Evolutionary conservation across 164 flowering plant species (phyloP).

Genomic region (Houttuynia cordata): DNA sequence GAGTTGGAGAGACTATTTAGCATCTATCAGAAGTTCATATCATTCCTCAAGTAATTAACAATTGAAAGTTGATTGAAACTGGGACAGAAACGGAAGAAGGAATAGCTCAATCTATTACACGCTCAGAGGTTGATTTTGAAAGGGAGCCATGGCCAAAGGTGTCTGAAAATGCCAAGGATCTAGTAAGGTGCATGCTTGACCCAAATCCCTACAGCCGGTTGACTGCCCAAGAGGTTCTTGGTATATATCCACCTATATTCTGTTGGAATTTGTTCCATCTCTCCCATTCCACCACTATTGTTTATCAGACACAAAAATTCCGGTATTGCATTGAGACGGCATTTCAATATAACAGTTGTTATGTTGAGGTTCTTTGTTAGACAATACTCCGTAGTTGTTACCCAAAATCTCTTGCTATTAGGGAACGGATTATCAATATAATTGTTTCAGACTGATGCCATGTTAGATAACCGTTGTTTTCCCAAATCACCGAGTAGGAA

Average conservation of each 20-base stretch:
- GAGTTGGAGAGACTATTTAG: background rate
- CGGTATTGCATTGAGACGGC: no score
- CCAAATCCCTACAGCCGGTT: conserved; percentile 56
- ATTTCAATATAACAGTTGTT: no score
- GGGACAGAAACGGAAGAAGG: conserved; percentile 76
- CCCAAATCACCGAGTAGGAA: no score
- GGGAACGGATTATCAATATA: no score
- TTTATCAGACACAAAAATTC: no score
- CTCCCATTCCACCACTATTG: background rate
- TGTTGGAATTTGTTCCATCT: background rate
- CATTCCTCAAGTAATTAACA: background rate
- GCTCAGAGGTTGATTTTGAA: conserved; percentile 36
- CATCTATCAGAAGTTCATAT: background rate
- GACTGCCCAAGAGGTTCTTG: conserved; percentile 68
- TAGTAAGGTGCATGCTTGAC: conserved; percentile 71
- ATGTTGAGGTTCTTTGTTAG: no score
- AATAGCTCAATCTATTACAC: conserved; percentile 72
- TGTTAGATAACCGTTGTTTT: no score
- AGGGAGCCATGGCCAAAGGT: conserved; percentile 92
- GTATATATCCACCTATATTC: conserved; percentile 18
- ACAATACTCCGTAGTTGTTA: no score
- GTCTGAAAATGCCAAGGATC: conserved; percentile 65
- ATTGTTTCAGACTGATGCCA: no score
- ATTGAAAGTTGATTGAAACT: background rate
- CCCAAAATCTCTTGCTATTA: no score